A percentile compares a stretch with the other conserved stretches of the same genome.
These are phyloP conservation scores for Xerophyta viscosa DNA, from an alignment of 106 monocot species.

Conservation along the genomic window DNA sequence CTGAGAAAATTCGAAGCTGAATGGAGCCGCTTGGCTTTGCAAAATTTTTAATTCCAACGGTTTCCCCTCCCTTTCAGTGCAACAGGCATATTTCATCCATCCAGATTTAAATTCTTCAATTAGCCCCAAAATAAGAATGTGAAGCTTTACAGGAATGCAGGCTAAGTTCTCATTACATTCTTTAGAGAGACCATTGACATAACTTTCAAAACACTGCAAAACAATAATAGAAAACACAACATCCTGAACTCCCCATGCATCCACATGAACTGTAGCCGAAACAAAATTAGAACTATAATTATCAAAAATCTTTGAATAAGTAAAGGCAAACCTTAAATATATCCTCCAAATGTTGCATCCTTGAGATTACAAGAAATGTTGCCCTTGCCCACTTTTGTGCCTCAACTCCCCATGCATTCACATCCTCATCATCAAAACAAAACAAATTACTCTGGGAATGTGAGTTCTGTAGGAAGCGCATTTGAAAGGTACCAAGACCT, in stretches of 20 bases:
- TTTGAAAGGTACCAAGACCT: conserved; percentile 41
- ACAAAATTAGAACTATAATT: background rate
- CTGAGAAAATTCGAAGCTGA: conserved; percentile 7
- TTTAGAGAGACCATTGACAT: conserved; percentile 20
- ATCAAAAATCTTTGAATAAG: background rate
- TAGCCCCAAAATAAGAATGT: conserved; percentile 50
- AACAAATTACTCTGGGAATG: conserved; percentile 6
- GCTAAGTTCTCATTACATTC: conserved; percentile 10
- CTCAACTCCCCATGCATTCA: conserved; percentile 56
- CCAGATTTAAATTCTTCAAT: conserved; percentile 51
- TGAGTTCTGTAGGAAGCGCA: conserved; percentile 33
- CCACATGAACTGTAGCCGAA: too few species aligned
- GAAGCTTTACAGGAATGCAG: conserved; percentile 49
- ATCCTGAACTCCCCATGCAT: too few species aligned
- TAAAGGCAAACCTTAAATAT: conserved; percentile 56
- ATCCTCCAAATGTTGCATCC: conserved; percentile 36
- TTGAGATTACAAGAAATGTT: conserved; percentile 47
- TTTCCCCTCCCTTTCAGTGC: conserved; percentile 6
- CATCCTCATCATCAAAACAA: conserved; percentile 83
- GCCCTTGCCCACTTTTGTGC: conserved; percentile 69
- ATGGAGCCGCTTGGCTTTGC: conserved; percentile 15
- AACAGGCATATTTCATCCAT: conserved; percentile 14
- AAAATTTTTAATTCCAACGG: background rate
- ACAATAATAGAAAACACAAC: too few species aligned
- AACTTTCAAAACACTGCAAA: conserved; percentile 47